Evolutionary conservation across 2,329 filamentous ascomycete species (phyloP).

Genomic region (Beauveria asiatica): DNA sequence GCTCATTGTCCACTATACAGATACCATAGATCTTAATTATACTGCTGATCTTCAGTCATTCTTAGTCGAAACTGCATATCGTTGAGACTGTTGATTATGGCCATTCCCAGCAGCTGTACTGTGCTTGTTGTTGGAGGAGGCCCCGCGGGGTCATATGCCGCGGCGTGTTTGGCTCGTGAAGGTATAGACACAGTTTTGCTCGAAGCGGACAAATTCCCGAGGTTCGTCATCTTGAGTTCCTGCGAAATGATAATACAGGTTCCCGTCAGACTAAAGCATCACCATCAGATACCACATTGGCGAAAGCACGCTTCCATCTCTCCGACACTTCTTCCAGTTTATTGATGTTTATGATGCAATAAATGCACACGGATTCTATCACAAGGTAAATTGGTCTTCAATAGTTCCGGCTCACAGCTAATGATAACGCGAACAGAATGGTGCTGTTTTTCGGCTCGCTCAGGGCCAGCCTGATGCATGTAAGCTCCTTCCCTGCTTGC

Average conservation of each 20-base stretch:
- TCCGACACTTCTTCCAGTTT: constrained; percentile 35
- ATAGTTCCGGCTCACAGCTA: neutral
- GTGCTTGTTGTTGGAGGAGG: constrained; percentile 38
- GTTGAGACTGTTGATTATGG: too few species aligned
- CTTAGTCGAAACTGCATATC: too few species aligned
- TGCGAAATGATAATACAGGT: neutral
- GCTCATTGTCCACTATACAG: too few species aligned
- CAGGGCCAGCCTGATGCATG: constrained; percentile 23
- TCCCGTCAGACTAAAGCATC: too few species aligned
- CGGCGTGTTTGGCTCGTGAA: constrained; percentile 34
- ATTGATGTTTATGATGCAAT: constrained; percentile 34
- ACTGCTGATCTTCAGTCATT: too few species aligned
- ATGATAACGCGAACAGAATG: constrained; percentile 12
- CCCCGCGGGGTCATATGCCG: constrained; percentile 37
- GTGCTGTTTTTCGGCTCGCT: constrained; percentile 32
- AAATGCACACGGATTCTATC: constrained; percentile 29
- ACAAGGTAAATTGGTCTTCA: constrained; percentile 24
- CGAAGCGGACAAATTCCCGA: constrained; percentile 34
- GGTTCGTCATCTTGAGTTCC: constrained; percentile 17
- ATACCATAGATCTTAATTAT: too few species aligned
- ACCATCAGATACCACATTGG: constrained; percentile 28
- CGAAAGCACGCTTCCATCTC: constrained; percentile 28
- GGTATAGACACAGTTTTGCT: constrained; percentile 35
- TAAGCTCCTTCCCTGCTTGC: constrained; percentile 15
- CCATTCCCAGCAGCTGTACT: constrained; percentile 13